phyloP scores from a whole-genome alignment of 306 rosid species.

The Vigna radiata region DNA sequence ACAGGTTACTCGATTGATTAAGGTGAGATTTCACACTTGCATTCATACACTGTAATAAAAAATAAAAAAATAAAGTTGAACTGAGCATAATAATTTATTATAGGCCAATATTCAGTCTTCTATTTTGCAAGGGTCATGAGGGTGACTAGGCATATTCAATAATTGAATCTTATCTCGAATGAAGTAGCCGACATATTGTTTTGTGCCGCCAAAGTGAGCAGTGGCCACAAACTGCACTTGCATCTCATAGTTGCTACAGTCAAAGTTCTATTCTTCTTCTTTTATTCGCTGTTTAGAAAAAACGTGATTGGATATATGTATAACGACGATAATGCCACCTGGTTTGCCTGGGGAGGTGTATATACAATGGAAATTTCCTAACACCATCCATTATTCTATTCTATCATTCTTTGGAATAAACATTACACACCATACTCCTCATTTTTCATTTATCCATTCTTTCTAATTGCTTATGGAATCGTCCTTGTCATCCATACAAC shows the following conservation, averaged over 20 bases:
- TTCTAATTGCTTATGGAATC: not conserved
- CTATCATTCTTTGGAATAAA: too few species aligned
- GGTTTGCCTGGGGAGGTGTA: not conserved
- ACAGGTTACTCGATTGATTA: too few species aligned
- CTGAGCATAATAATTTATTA: not conserved
- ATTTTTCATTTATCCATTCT: not conserved
- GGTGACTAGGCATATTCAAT: conserved; percentile 17
- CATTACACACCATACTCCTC: not conserved
- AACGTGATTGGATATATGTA: conserved; percentile 12
- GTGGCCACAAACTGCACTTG: conserved; percentile 6
- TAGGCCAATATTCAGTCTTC: too few species aligned
- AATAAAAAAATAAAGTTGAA: not conserved
- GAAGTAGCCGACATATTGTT: conserved; percentile 23
- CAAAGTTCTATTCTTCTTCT: not conserved
- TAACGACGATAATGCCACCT: conserved; percentile 36
- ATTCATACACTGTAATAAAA: too few species aligned
- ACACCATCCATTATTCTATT: not conserved
- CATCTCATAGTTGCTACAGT: conserved; percentile 14
- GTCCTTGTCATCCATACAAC: conserved; percentile 36
- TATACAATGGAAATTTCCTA: not conserved
- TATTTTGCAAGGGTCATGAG: too few species aligned
- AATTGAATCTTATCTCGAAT: conserved; percentile 24
- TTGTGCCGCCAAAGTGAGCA: conserved; percentile 17
- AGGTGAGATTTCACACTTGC: too few species aligned
- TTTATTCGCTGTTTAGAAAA: conserved; percentile 10